Evolutionary conservation across 2,329 filamentous ascomycete species (phyloP).

Genomic region (Nigrograna mackinnonii): DNA sequence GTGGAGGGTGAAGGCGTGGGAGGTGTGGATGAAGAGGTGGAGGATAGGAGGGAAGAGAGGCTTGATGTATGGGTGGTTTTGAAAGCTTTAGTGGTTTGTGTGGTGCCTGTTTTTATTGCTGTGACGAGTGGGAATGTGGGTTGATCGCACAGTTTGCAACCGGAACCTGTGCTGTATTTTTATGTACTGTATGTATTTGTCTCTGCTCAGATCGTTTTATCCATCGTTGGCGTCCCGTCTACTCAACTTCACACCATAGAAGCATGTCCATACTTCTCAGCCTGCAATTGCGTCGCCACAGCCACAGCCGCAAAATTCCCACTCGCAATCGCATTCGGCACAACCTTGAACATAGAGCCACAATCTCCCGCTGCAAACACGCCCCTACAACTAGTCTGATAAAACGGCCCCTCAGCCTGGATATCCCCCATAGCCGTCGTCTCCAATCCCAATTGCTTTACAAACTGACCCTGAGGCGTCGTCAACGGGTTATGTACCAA

Average conservation of each 20-base stretch:
- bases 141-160: too few species aligned
- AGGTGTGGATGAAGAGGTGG: too few species aligned
- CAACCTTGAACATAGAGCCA: conserved; percentile 1
- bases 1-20: too few species aligned
- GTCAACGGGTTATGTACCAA: conserved; percentile 14
- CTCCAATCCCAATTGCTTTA: conserved; percentile 50
- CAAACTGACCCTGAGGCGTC: conserved; percentile 44
- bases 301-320: conserved; percentile 5
- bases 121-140: too few species aligned
- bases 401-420: conserved; percentile 45
- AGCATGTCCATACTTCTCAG: conserved; percentile 2
- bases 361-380: conserved; percentile 57
- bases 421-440: conserved; percentile 49
- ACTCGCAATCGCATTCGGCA: conserved; percentile 4
- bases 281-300: conserved; percentile 1
- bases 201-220: too few species aligned
- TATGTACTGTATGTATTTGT: too few species aligned
- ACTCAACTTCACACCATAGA: conserved; percentile 2
- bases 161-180: too few species aligned
- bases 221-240: too few species aligned
- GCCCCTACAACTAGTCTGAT: conserved; percentile 51
- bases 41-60: too few species aligned
- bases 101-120: too few species aligned
- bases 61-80: too few species aligned
- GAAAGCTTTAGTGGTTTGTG: too few species aligned